Evolutionary conservation across 805 yeast species (phyloP), one percentile per base, ranked within the genome.

Genomic region (Millerozyma acaciae): DNA sequence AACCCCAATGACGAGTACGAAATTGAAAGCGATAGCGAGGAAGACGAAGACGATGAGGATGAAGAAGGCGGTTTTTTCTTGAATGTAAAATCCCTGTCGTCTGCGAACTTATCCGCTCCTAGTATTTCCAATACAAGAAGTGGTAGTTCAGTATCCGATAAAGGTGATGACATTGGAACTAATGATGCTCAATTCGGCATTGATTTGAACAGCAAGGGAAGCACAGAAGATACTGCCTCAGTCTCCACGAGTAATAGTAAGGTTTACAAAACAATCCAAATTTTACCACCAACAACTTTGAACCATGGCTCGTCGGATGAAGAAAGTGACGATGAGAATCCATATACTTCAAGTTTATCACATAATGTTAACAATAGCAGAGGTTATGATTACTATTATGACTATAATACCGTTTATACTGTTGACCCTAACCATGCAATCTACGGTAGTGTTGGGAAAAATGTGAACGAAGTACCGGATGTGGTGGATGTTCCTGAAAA

Each of bases 201-300:
- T 16, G 33, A 21, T 16, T 32, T 22, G 16, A 31, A 24, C 12
- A 26, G 19, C 21, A 31, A 22, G 23, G 48, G 43, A n/a, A 38
- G 37, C 17, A 44, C 52, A 3, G 60, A 51, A 22, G 57, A 54
- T 31, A 45, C 57, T 10, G 63, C 52, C 5, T 48, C 65, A 4
- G 44, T 53, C 1, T 57, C 67, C 2, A 51, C 62, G 10, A 49
- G 40, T 23, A 55, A 43, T 32, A 50, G 59, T 13, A 60, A 53
- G 39, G 40, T 48, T 9, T 41, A 54, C 33, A 73, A 74, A 27
- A 83, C 86, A 8, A 88, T 89, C 42, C 87, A 86, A 22, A 66
- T 78, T 27, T 61, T 90, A 33, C 97, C 97, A 2, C 80, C 96
- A 2, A 88, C 97, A 0, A 78, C 86, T 0, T 71, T 90, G 35